Conservation (phyloP, 1,284 basidiomycete species). For the Leccinum fallax region DNA sequence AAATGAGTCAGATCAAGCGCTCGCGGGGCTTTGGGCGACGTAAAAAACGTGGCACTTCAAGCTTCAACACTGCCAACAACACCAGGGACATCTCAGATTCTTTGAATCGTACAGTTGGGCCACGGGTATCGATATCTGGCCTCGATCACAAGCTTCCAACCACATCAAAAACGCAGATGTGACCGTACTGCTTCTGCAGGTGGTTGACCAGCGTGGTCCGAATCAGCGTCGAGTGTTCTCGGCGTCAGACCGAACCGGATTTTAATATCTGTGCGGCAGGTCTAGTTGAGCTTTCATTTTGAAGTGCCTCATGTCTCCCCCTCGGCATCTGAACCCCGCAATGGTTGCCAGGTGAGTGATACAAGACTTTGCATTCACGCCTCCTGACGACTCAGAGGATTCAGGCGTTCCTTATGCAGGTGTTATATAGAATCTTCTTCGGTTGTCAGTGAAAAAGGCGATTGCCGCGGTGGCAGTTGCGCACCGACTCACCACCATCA, state of each 20-base stretch:
- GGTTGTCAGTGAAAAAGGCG: conserved; percentile 19
- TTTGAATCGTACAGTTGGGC: conserved; percentile 7
- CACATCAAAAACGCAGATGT: conserved; percentile 5
- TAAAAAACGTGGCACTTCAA: conserved; percentile 7
- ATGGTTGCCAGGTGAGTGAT: conserved; percentile 9
- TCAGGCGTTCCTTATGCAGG: conserved; percentile 10
- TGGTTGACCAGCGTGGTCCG: conserved; percentile 11
- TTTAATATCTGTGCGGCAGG: conserved; percentile 6
- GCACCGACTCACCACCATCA: conserved; percentile 16
- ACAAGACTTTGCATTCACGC: conserved; percentile 21
- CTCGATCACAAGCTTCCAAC: conserved; percentile 28
- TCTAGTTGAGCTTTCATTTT: conserved; percentile 30
- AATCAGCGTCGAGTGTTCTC: conserved; percentile 20
- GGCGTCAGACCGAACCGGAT: conserved; percentile 32
- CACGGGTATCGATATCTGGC: conserved; percentile 12
- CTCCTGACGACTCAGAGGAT: conserved; percentile 8
- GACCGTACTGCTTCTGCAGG: background rate
- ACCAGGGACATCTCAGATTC: background rate
- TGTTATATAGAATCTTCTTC: conserved; percentile 21
- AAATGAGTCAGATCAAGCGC: background rate
- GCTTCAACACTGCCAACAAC: background rate
- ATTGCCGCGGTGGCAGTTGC: conserved; percentile 19
- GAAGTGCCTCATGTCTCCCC: conserved; percentile 22
- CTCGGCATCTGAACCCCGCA: conserved; percentile 28
- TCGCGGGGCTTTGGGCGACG: conserved; percentile 6